Evolutionary conservation across 2,329 filamentous ascomycete species (phyloP).

Genomic region (Remersonia thermophila): DNA sequence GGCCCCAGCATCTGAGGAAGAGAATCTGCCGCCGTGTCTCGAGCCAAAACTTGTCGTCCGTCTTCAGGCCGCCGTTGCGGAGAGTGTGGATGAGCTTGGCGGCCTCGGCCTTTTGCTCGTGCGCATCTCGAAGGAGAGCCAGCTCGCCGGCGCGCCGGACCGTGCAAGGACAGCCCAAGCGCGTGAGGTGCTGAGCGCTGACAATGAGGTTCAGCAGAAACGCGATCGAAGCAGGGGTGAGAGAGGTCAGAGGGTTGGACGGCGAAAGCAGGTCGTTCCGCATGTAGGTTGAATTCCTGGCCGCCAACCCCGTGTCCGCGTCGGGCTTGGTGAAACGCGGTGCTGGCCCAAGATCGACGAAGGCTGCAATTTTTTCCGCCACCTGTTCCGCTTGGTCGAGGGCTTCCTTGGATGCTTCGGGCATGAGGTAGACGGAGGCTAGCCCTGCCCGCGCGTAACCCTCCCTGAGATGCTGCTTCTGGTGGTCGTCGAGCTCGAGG

Average conservation of each 20-base stretch:
- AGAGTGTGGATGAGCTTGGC: constrained; percentile 46
- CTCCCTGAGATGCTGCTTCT: constrained; percentile 45
- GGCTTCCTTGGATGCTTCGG: constrained; percentile 44
- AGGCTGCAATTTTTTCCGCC: constrained; percentile 42
- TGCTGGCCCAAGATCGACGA: constrained; percentile 48
- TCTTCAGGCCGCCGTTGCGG: constrained; percentile 36
- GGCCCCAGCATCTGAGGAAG: constrained; percentile 65
- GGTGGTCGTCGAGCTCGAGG: constrained; percentile 46
- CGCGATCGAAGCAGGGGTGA: constrained; percentile 40
- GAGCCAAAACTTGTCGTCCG: constrained; percentile 53
- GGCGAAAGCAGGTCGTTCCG: constrained; percentile 43
- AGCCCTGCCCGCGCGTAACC: constrained; percentile 57
- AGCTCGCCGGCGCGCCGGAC: constrained; percentile 48
- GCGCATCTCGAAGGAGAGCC: constrained; percentile 47
- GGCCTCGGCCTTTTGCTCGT: constrained; percentile 51
- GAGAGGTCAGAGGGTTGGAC: constrained; percentile 53
- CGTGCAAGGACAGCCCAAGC: constrained; percentile 36
- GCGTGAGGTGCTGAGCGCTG: constrained; percentile 45
- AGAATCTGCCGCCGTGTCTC: constrained; percentile 50
- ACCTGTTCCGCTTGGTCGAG: constrained; percentile 49
- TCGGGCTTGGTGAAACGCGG: constrained; percentile 27
- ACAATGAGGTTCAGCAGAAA: constrained; percentile 52
- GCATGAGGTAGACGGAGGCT: constrained; percentile 55
- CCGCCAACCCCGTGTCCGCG: too few species aligned
- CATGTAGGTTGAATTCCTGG: constrained; percentile 31